These are phyloP conservation scores for Usnea hakonensis DNA, from an alignment of 495 filamentous ascomycete genomes.

Conservation along the genomic window DNA sequence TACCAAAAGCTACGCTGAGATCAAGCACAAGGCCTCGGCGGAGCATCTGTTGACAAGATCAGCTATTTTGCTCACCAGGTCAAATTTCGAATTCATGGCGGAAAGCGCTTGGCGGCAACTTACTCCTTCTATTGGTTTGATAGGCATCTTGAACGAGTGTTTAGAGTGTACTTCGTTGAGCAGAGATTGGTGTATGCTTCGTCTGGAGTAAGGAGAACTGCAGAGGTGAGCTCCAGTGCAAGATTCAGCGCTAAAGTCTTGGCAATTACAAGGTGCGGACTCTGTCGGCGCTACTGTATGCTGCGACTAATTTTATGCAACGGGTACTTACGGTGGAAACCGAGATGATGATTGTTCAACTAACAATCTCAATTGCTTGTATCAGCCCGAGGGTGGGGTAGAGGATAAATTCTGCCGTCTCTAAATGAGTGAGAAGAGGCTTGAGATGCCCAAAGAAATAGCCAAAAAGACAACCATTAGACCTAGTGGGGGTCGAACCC, in stretches of 20 bases:
- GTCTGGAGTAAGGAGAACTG: neutral
- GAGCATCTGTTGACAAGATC: constrained; percentile 53
- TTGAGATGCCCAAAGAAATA: no score
- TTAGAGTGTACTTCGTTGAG: neutral
- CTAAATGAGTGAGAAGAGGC: no score
- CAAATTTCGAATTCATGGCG: neutral
- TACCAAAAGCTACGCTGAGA: constrained; percentile 67
- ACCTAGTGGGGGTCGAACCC: neutral
- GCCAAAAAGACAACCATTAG: neutral
- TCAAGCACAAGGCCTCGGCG: constrained; percentile 67
- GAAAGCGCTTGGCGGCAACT: constrained; percentile 19
- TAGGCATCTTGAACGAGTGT: constrained; percentile 27
- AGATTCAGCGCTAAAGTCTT: neutral
- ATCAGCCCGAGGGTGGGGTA: no score
- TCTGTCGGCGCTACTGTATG: neutral
- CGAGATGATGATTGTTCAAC: no score
- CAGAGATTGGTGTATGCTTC: neutral
- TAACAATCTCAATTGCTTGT: no score
- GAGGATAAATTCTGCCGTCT: no score
- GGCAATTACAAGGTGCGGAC: neutral
- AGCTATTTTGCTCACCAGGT: constrained; percentile 5
- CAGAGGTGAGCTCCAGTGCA: neutral
- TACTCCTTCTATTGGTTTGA: constrained; percentile 53
- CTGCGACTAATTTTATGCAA: no score
- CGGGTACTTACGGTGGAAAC: no score